Percentiles rank a stretch among this genome's conserved stretches.
phyloP scores from a whole-genome alignment of 2,329 filamentous ascomycete species.

The Fusarium tuaranense region DNA sequence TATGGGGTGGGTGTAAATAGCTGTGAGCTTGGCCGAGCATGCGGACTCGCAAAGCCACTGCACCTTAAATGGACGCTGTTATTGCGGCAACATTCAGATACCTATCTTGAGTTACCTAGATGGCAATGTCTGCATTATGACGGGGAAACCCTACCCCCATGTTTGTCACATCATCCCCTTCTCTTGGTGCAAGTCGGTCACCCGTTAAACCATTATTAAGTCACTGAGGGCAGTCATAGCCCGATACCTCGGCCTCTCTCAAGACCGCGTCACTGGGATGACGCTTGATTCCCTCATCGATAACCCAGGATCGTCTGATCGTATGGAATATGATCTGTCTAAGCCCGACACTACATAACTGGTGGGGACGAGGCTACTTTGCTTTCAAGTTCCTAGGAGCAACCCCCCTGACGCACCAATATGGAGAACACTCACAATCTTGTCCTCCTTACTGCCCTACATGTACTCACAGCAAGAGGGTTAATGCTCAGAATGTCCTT shows the following conservation, averaged over 20 bases:
- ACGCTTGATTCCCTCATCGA: not conserved
- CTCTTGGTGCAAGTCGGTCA: not conserved
- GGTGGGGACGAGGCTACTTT: not conserved
- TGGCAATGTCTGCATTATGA: too few relatives aligned
- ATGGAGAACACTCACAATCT: too few relatives aligned
- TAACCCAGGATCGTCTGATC: not conserved
- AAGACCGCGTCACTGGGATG: not conserved
- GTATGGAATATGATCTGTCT: constrained; percentile 2
- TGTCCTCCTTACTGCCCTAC: too few relatives aligned
- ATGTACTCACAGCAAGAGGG: too few relatives aligned
- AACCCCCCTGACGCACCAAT: too few relatives aligned
- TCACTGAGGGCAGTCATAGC: not conserved
- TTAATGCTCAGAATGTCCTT: too few relatives aligned
- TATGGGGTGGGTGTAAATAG: not conserved
- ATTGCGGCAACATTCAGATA: not conserved
- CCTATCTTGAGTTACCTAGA: too few relatives aligned
- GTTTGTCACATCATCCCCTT: not conserved
- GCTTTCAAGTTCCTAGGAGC: not conserved
- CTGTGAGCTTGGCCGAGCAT: not conserved
- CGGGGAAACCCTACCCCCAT: not conserved
- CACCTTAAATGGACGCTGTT: not conserved
- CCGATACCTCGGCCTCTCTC: not conserved
- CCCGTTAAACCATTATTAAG: too few relatives aligned
- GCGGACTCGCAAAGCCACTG: not conserved
- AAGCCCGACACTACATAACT: not conserved